Base-by-base conservation (phyloP, 345 rosid genomes). In the Salix suchowensis region DNA sequence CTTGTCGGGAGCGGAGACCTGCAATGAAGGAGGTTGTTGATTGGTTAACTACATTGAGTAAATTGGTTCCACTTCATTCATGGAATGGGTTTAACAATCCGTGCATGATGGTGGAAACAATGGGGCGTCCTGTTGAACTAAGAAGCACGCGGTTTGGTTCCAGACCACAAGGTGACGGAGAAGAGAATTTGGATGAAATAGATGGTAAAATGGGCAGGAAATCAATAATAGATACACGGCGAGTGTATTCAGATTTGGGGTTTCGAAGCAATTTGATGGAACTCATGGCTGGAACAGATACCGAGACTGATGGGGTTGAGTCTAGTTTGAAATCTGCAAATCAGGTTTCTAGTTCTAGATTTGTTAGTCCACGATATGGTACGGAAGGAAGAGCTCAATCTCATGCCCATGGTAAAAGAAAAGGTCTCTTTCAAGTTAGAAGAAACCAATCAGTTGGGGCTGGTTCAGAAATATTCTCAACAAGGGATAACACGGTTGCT, bases 41-140 rank as follows among this genome's bases (percentile, higher is more conserved):
- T 61, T 96, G 98, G 98, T 83, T 94, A 70, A 87, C 86, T 18
- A 86, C 88, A 50, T 76, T 92, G 75, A 88, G 90, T 76, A 91
- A 90, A 83, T 82, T 90, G 83, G 93, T 92, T 74, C 94, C 93
- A 69, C 88, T 89, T 65, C 92, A 92, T 79, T 86, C 96, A 0
- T 96, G 99, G 99, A 93, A 90, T 78, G 91, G 94, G 42, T 88
- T 96, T 74, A 93, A 84, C 78, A 96, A 96, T 86, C 98, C 99
- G 19, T 96, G 99, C 83, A 75, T 90, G 95, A 91, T 94, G 99
- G 94, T 96, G 42, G 99, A 96, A 84, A 91, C 97, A 0, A 73
- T 90, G 82, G 98, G 95, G 50, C 87, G 82, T 26, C 98, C 98
- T 1, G 91, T 92, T 10, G 92, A 89, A 68, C 74, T 78, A 60